Conservation (phyloP, 306 rosid genomes). For the Elaeagnus macrophylla region DNA sequence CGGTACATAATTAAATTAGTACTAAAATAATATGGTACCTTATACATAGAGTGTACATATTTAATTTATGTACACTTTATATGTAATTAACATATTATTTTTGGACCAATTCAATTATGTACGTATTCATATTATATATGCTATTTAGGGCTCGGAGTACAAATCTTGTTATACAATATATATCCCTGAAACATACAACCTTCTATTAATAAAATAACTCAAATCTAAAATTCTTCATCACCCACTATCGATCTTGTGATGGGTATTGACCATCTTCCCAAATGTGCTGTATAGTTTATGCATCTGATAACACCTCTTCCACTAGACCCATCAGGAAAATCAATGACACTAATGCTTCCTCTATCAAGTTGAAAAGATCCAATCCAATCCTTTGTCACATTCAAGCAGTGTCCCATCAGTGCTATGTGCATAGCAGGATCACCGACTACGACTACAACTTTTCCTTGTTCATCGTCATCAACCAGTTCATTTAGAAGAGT, state of each 20-base stretch:
- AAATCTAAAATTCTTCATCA: conserved; percentile 43
- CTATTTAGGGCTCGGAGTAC: too few species aligned
- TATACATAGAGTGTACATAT: too few species aligned
- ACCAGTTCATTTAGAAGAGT: conserved; percentile 49
- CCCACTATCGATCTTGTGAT: conserved; percentile 61
- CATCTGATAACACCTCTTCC: conserved; percentile 58
- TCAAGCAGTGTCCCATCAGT: conserved; percentile 63
- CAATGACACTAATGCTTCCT: conserved; percentile 72
- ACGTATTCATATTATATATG: too few species aligned
- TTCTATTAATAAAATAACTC: background rate
- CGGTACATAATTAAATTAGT: too few species aligned
- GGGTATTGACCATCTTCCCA: conserved; percentile 94
- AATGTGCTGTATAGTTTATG: conserved; percentile 84
- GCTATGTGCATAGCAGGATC: conserved; percentile 73
- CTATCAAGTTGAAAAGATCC: too few species aligned
- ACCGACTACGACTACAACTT: conserved; percentile 55
- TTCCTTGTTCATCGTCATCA: conserved; percentile 31
- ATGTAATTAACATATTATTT: too few species aligned
- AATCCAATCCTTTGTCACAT: conserved; percentile 67
- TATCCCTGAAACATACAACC: too few species aligned
- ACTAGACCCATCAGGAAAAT: conserved; percentile 74
- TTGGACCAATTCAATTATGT: too few species aligned
- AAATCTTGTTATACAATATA: too few species aligned
- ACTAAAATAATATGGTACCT: too few species aligned
- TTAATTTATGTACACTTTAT: too few species aligned